These are phyloP conservation scores for Aspergillus asperescens DNA, from an alignment of 495 filamentous ascomycete species.

Conservation along the genomic window DNA sequence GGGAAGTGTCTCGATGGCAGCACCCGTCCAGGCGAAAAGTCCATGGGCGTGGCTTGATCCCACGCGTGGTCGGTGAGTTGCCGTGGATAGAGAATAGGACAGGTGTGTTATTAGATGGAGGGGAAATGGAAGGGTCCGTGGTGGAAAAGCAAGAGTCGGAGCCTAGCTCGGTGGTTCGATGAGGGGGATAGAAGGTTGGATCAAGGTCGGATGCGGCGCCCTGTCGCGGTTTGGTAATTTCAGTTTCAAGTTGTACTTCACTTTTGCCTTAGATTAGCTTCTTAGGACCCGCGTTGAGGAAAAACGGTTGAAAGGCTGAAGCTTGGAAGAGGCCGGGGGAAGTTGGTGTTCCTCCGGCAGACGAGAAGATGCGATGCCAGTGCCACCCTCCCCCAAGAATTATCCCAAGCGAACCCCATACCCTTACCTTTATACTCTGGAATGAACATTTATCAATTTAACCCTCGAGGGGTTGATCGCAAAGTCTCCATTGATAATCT, in stretches of 20 bases:
- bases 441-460: too few species aligned
- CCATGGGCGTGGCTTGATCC: slow-evolving; percentile 20
- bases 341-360: too few species aligned
- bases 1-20: slow-evolving; percentile 15
- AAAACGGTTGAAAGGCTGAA: too few species aligned
- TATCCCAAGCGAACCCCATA: too few species aligned
- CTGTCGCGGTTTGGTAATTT: background rate
- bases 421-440: too few species aligned
- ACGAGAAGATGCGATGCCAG: too few species aligned
- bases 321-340: background rate
- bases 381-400: too few species aligned
- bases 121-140: background rate
- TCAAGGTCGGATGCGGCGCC: slow-evolving; percentile 1
- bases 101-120: slow-evolving; percentile 2
- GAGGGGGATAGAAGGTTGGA: background rate
- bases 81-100: slow-evolving; percentile 6
- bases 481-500: background rate
- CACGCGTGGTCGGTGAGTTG: slow-evolving; percentile 15
- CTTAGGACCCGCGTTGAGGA: background rate
- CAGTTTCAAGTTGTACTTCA: background rate
- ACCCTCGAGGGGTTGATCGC: background rate
- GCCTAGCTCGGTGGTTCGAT: background rate
- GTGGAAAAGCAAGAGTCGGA: background rate
- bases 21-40: slow-evolving; percentile 15
- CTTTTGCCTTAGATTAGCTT: background rate